phyloP scores from a whole-genome alignment of 805 yeast species.

The Huiozyma sinensis region DNA sequence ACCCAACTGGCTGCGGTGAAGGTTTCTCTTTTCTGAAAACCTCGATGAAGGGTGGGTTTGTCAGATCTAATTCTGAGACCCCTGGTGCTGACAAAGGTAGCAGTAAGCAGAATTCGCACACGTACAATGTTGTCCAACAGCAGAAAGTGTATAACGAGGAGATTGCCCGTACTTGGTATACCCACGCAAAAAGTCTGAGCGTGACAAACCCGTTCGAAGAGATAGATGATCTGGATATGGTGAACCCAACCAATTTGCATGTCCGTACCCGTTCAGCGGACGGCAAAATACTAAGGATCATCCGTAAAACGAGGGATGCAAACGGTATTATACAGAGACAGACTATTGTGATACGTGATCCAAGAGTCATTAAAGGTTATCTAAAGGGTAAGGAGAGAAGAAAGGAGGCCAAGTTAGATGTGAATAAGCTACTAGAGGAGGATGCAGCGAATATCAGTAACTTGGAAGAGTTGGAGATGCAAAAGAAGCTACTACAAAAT shows the following conservation, averaged over 20 bases:
- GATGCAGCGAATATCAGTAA: constrained; percentile 39
- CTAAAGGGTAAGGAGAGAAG: constrained; percentile 53
- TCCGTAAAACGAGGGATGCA: constrained; percentile 70
- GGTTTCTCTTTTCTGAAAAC: constrained; percentile 82
- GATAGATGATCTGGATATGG: constrained; percentile 28
- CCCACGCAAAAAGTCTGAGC: constrained; percentile 56
- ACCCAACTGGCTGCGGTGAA: constrained; percentile 84
- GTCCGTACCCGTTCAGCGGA: constrained; percentile 21
- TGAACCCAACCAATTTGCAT: constrained; percentile 27
- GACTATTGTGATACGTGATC: constrained; percentile 70
- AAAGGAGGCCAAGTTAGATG: constrained; percentile 60
- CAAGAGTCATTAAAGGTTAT: constrained; percentile 78
- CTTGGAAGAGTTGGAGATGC: constrained; percentile 68
- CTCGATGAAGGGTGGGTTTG: constrained; percentile 91
- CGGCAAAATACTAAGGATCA: constrained; percentile 46
- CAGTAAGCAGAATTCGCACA: constrained; percentile 35
- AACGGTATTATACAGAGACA: constrained; percentile 79
- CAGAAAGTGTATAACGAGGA: constrained; percentile 90
- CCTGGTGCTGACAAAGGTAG: background rate
- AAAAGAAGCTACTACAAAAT: constrained; percentile 67
- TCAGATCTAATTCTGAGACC: constrained; percentile 21
- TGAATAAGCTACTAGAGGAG: constrained; percentile 29
- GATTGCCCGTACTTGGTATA: constrained; percentile 79
- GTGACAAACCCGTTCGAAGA: constrained; percentile 31
- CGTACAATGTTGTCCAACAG: constrained; percentile 72